These are phyloP conservation scores for Diophrys sp. DNA, from an alignment of 73 alveolate genomes.

Conservation along the genomic window DNA sequence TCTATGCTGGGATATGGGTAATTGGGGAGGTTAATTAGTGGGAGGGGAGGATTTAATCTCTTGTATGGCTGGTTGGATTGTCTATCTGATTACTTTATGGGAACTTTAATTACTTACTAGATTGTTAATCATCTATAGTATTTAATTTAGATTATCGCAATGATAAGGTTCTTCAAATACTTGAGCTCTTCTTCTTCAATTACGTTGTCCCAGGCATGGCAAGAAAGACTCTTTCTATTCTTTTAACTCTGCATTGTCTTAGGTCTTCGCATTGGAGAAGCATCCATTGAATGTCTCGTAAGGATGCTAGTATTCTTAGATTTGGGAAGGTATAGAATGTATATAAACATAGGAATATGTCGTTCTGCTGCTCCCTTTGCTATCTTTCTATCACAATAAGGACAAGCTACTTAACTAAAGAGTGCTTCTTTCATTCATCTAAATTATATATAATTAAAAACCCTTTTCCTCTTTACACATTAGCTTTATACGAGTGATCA, in stretches of 20 bases:
- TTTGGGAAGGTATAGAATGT: background rate
- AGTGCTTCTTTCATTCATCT: slow-evolving; percentile 12
- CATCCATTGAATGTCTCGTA: background rate
- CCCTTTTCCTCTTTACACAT: too few species aligned
- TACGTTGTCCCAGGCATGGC: background rate
- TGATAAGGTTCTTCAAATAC: background rate
- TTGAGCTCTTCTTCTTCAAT: background rate
- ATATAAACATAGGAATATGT: slow-evolving; percentile 24
- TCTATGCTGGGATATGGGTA: slow-evolving; percentile 27
- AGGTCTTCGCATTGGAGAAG: background rate
- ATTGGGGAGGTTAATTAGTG: background rate
- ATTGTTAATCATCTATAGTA: too few species aligned
- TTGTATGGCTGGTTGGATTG: background rate
- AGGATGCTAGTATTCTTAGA: background rate
- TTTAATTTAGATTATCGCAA: background rate
- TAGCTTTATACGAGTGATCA: background rate
- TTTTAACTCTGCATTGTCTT: background rate
- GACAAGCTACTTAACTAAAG: slow-evolving; percentile 19
- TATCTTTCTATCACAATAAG: slow-evolving; percentile 22
- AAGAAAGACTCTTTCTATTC: background rate
- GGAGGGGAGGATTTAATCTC: background rate
- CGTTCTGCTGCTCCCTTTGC: slow-evolving; percentile 30
- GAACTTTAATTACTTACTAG: too few species aligned
- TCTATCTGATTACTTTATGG: background rate
- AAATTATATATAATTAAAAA: too few species aligned